phyloP scores from a whole-genome alignment of 805 yeast genomes.

The Kodamaea fukazawae region DNA sequence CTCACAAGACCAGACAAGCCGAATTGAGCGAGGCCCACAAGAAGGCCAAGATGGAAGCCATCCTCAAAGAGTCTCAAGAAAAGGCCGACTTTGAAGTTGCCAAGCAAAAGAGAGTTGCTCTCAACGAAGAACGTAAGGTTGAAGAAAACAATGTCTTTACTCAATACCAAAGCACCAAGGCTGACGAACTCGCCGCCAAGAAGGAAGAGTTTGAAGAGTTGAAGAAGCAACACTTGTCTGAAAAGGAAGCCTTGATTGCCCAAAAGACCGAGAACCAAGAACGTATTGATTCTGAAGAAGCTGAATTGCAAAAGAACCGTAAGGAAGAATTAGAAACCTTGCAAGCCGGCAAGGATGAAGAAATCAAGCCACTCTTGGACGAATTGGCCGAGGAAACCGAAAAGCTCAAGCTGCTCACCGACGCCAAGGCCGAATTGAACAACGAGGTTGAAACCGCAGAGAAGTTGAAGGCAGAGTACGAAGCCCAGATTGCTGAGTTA shows the following conservation, averaged over 20 bases:
- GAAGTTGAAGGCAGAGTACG: slow-evolving; percentile 43
- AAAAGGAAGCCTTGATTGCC: slow-evolving; percentile 41
- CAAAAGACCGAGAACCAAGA: slow-evolving; percentile 49
- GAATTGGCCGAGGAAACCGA: slow-evolving; percentile 50
- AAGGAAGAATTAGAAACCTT: slow-evolving; percentile 45
- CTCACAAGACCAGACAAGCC: slow-evolving; percentile 30
- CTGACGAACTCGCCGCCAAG: slow-evolving; percentile 29
- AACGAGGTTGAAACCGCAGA: slow-evolving; percentile 46
- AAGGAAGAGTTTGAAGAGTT: slow-evolving; percentile 30
- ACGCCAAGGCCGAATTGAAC: slow-evolving; percentile 46
- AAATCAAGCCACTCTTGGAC: slow-evolving; percentile 52
- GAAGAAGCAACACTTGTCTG: slow-evolving; percentile 38
- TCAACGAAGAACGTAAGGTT: slow-evolving; percentile 30
- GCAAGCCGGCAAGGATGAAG: slow-evolving; percentile 53
- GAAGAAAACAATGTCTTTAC: slow-evolving; percentile 28
- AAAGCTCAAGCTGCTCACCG: slow-evolving; percentile 48
- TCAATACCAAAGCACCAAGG: slow-evolving; percentile 29
- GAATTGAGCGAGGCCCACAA: slow-evolving; percentile 34
- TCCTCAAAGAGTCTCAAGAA: slow-evolving; percentile 29
- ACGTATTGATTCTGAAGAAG: slow-evolving; percentile 42
- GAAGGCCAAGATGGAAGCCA: slow-evolving; percentile 29
- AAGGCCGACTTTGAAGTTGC: slow-evolving; percentile 36
- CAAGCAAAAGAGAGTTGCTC: slow-evolving; percentile 31
- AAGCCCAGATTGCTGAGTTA: slow-evolving; percentile 43
- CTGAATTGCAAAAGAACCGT: slow-evolving; percentile 43